Percentiles rank a stretch among this genome's conserved stretches.
phyloP scores from a whole-genome alignment of 495 filamentous ascomycete genomes.

The Aspergillus diversus region DNA sequence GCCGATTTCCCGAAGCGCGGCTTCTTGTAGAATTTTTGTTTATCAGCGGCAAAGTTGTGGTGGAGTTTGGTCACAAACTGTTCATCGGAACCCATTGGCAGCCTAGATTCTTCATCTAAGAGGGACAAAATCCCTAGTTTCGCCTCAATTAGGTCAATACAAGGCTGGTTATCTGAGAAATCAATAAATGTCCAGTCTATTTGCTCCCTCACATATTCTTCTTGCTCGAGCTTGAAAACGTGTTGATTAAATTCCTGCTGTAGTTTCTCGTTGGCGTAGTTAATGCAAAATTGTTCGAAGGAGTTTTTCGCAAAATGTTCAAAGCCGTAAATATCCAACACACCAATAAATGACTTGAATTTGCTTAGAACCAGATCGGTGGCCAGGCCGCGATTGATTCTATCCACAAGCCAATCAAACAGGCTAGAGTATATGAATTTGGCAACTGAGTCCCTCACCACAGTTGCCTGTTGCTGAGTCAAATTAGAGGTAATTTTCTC shows the following conservation, averaged over 20 bases:
- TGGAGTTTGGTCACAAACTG: constrained; percentile 98
- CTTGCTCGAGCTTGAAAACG: constrained; percentile 99
- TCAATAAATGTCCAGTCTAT: constrained; percentile 99
- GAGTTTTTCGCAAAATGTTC: constrained; percentile 99
- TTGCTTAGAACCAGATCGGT: constrained; percentile 82
- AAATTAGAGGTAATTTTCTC: constrained; percentile 98
- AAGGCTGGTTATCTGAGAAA: constrained; percentile 99
- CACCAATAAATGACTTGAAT: constrained; percentile 94
- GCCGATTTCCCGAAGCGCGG: constrained; percentile 96
- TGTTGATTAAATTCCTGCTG: constrained; percentile 99
- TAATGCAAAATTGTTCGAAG: constrained; percentile 99
- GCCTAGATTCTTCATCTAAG: constrained; percentile 91
- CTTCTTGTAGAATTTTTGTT: constrained; percentile 98
- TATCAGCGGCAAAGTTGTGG: constrained; percentile 87
- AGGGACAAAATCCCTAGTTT: constrained; percentile 92
- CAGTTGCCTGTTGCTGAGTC: constrained; percentile 88
- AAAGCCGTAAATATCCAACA: constrained; percentile 99
- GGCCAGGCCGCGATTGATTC: constrained; percentile 87
- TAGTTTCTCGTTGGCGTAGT: constrained; percentile 99
- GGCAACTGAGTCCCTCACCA: constrained; percentile 96
- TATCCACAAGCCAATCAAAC: constrained; percentile 98
- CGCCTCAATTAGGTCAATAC: constrained; percentile 97
- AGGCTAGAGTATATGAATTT: constrained; percentile 99
- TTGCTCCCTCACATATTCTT: constrained; percentile 94
- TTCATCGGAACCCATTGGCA: constrained; percentile 97